phyloP scores from a whole-genome alignment of 208 protist genomes.

The Leishmania lainsoni region DNA sequence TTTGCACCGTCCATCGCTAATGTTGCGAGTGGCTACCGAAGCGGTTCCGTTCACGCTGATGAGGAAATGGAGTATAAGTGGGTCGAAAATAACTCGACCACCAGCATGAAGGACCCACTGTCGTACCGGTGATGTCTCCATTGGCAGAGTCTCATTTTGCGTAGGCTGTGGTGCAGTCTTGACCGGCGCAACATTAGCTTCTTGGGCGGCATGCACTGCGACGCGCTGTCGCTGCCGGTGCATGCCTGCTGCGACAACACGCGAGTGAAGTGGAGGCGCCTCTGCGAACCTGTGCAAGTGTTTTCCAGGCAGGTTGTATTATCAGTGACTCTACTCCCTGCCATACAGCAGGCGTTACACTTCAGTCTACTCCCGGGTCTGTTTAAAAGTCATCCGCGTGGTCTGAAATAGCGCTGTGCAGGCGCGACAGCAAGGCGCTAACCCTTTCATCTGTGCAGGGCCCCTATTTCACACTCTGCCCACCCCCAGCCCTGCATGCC shows the following conservation, averaged over 20 bases:
- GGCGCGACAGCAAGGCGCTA: neutral
- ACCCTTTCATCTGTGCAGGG: neutral
- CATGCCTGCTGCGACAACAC: neutral
- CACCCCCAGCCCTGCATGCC: neutral
- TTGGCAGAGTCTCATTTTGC: too few species aligned
- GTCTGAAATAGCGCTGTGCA: neutral
- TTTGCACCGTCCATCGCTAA: neutral
- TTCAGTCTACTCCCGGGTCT: neutral
- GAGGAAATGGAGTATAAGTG: slow-evolving; percentile 31
- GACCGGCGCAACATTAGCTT: neutral
- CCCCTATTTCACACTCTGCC: neutral
- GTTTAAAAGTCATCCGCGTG: neutral
- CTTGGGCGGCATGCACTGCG: too few species aligned
- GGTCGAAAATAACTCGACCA: slow-evolving; percentile 1
- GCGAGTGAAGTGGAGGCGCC: neutral
- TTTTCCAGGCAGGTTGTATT: neutral
- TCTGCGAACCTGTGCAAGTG: neutral
- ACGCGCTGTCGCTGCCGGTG: neutral
- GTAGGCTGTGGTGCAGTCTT: neutral
- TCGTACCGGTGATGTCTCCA: neutral
- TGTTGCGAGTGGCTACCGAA: neutral
- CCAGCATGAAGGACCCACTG: slow-evolving; percentile 19
- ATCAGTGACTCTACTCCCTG: too few species aligned
- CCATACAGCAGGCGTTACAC: neutral
- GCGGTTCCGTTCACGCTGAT: slow-evolving; percentile 32